Evolutionary conservation across 1,139 yeast genomes (phyloP), one percentile per base, ranked within the genome.

Genomic region (Hyphopichia fennica): DNA sequence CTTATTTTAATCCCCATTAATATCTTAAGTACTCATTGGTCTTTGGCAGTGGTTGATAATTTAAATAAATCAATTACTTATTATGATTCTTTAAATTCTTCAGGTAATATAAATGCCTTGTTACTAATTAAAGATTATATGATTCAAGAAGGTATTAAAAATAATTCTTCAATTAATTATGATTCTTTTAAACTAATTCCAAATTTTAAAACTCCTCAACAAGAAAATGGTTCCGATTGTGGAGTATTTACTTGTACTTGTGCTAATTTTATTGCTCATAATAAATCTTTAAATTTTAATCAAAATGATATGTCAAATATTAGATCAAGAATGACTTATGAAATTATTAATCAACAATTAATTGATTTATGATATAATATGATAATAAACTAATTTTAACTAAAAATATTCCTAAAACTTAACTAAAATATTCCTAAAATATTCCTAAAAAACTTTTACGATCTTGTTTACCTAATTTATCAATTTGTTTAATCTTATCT

Each of bases 171-270:
- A 10, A 66, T 69, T 30, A 67, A 69, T 41, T 63, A 63, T 34
- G 50, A 58, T 34, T 45, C 59, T 20, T 72, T 75, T 49, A 54
- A 58, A 45, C 59, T 64, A 34, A 50, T 54, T 33, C 68, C 67
- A 2, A 66, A 57, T 41, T 62, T 70, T 30, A 67, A 72, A 20
- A 79, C 91, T 30, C 99, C 99, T 0, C 89, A 84, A 52, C 99
- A 95, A 60, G 70, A 75, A 27, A 95, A 95, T 58, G 97, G 97
- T 0, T 87, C 63, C 51, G 99, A 95, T 60, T 95, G 99, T 66
- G 99, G 99, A 1, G 96, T 93, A 1, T 93, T 91, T 57, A 80
- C 95, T 8, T 87, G 97, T 61, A 79, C 89, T 43, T 85, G 86
- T 45, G 88, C 89, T 1, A 77, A 81, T 41, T 83, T 76, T 39